phyloP scores from a whole-genome alignment of 106 monocot genomes.

The Dioscorea dumetorum region DNA sequence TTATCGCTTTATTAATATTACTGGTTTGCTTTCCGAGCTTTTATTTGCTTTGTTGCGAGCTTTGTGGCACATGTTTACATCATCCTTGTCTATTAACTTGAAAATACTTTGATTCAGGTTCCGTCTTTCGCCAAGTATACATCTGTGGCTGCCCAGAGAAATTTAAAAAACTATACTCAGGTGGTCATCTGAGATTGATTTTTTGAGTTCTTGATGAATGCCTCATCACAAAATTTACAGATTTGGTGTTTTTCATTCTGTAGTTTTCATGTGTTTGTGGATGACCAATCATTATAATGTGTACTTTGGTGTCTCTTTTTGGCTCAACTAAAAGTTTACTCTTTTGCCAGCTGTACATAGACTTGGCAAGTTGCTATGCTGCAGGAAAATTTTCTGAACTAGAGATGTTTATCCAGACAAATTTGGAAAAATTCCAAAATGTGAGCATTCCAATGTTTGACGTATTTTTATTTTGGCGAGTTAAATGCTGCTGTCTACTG shows the following conservation, averaged over 20 bases:
- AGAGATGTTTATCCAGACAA: constrained; percentile 56
- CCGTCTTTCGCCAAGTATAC: constrained; percentile 82
- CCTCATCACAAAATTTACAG: no score
- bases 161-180: constrained; percentile 75
- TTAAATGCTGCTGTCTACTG: not conserved
- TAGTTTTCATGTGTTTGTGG: no score
- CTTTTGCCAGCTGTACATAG: constrained; percentile 55
- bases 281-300: no score
- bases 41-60: no score
- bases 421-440: constrained; percentile 71
- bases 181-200: constrained; percentile 11
- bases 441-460: constrained; percentile 29
- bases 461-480: not conserved
- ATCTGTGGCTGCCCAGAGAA: constrained; percentile 70
- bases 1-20: no score
- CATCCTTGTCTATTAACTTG: not conserved
- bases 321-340: not conserved
- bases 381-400: constrained; percentile 61
- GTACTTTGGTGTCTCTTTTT: no score
- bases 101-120: constrained; percentile 32
- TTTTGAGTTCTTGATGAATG: no score
- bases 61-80: no score
- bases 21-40: no score
- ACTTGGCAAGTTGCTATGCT: constrained; percentile 55
- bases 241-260: no score